Evolutionary conservation across 257 asterid genomes (phyloP).

Genomic region (Penstemon newberryi): DNA sequence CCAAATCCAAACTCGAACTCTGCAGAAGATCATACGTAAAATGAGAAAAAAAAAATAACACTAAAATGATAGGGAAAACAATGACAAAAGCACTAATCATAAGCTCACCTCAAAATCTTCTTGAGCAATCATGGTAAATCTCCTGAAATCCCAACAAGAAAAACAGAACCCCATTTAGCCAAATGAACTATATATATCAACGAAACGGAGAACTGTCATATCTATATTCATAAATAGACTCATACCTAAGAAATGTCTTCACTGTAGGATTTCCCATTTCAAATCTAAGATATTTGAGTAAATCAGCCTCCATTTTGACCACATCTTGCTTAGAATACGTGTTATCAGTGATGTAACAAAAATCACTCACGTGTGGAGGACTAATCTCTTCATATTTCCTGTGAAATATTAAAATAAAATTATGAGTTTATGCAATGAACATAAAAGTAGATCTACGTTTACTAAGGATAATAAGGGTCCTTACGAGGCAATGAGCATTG

Average conservation of each 20-base stretch:
- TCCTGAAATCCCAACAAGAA: constrained; percentile 45
- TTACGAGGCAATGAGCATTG: constrained; percentile 98
- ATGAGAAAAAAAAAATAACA: constrained; percentile 14
- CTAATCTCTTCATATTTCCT: constrained; percentile 93
- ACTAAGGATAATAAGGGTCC: constrained; percentile 23
- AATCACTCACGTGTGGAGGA: constrained; percentile 79
- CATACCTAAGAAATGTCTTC: constrained; percentile 75
- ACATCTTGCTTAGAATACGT: constrained; percentile 63
- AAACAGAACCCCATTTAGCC: constrained; percentile 20
- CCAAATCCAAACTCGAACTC: constrained; percentile 53
- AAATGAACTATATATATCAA: constrained; percentile 11
- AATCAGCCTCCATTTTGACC: constrained; percentile 83
- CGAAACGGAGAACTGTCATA: not conserved
- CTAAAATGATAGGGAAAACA: not conserved
- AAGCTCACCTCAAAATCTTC: constrained; percentile 55
- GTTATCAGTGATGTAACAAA: constrained; percentile 76
- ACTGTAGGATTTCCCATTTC: constrained; percentile 87
- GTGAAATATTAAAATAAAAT: not conserved
- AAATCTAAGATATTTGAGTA: constrained; percentile 67
- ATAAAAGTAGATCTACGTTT: not conserved
- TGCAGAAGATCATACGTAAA: constrained; percentile 30
- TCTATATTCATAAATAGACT: not conserved
- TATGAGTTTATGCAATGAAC: constrained; percentile 10
- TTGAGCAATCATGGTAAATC: constrained; percentile 51
- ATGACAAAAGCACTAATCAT: not conserved